Percentiles rank a stretch among this genome's conserved stretches.
Conservation (phyloP, 2,329 filamentous ascomycete genomes). For the Ophiostoma ulmi region DNA sequence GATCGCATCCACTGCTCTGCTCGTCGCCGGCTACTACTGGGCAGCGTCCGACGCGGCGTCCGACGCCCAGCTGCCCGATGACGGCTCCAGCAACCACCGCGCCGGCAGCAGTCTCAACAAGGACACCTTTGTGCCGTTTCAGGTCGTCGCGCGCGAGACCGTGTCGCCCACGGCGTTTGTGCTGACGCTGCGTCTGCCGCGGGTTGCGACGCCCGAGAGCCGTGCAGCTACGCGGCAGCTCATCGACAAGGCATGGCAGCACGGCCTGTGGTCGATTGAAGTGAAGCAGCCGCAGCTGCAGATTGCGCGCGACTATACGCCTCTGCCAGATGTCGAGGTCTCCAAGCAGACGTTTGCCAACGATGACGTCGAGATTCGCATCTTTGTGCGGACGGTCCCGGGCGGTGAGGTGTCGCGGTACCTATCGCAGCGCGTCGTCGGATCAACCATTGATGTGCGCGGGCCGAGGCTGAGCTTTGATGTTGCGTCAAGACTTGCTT, state of each 20-base stretch:
- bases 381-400: conserved; percentile 72
- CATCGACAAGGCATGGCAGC: conserved; percentile 45
- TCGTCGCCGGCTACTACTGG: conserved; percentile 10
- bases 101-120: conserved; percentile 45
- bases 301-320: conserved; percentile 87
- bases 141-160: conserved; percentile 54
- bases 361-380: conserved; percentile 46
- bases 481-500: conserved; percentile 35
- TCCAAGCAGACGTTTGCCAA: conserved; percentile 26
- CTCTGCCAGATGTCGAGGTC: conserved; percentile 55
- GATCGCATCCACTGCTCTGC: neutral
- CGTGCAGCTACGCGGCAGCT: conserved; percentile 26
- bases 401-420: conserved; percentile 85
- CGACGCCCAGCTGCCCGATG: neutral
- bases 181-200: conserved; percentile 53
- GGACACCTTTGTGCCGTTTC: conserved; percentile 60
- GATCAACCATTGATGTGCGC: conserved; percentile 65
- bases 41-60: neutral
- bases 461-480: conserved; percentile 71
- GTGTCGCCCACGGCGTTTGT: conserved; percentile 65
- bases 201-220: conserved; percentile 22
- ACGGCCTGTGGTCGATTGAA: conserved; percentile 80
- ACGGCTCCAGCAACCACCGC: conserved; percentile 12
- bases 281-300: conserved; percentile 92
- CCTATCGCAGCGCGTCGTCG: conserved; percentile 58